phyloP scores from a whole-genome alignment of 345 rosid genomes.

The Turritis glabra region DNA sequence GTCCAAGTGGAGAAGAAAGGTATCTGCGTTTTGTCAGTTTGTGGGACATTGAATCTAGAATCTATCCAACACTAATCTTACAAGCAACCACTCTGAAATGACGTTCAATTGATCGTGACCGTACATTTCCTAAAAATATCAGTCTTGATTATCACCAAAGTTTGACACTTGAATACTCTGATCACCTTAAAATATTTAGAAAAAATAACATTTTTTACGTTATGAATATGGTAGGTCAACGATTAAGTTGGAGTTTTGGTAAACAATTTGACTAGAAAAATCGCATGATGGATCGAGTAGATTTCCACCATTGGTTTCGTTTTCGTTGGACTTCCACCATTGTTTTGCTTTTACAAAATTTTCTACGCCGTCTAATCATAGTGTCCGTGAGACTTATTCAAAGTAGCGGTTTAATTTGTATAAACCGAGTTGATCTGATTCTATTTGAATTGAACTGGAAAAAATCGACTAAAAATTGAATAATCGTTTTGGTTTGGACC shows the following conservation, averaged over 20 bases:
- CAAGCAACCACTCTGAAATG: constrained; percentile 40
- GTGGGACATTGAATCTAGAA: constrained; percentile 36
- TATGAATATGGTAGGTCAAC: constrained; percentile 29
- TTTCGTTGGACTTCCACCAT: constrained; percentile 22
- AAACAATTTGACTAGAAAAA: constrained; percentile 5
- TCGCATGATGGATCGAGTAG: constrained; percentile 8
- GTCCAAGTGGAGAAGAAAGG: constrained; percentile 45
- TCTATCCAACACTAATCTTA: constrained; percentile 40
- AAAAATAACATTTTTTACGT: background rate
- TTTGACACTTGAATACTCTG: background rate
- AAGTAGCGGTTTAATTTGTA: background rate
- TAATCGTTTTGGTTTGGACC: background rate
- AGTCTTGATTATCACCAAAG: background rate
- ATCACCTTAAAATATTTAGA: background rate
- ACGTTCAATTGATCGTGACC: constrained; percentile 39
- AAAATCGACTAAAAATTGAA: background rate
- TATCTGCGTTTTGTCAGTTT: constrained; percentile 37
- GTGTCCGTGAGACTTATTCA: background rate
- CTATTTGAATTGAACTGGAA: background rate
- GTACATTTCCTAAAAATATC: constrained; percentile 20
- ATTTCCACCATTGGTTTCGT: constrained; percentile 25
- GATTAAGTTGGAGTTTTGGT: constrained; percentile 15
- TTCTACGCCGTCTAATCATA: constrained; percentile 8
- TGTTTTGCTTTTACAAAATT: constrained; percentile 8
- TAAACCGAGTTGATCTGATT: background rate